Percentiles rank a stretch among this genome's conserved stretches.
Conservation (phyloP, 1,284 basidiomycete genomes). For the Cryptococcus sp. region DNA sequence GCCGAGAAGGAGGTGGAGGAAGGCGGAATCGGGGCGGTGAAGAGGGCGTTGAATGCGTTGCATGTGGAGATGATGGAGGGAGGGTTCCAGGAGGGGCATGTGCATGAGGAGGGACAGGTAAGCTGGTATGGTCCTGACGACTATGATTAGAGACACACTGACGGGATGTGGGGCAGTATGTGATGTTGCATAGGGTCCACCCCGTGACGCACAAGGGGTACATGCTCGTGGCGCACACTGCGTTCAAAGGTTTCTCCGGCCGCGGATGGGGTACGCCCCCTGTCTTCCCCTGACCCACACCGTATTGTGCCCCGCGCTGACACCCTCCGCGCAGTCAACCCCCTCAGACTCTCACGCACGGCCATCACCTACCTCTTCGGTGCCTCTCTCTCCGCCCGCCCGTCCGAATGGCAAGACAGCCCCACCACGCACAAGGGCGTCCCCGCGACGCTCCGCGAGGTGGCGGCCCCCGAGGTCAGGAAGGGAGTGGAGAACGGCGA, state of each 20-base stretch:
- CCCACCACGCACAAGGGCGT: constrained; percentile 65
- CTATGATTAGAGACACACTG: background rate
- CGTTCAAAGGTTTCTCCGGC: constrained; percentile 77
- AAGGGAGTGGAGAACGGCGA: constrained; percentile 62
- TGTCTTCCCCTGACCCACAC: constrained; percentile 19
- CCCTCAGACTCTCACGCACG: constrained; percentile 75
- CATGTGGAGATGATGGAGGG: constrained; percentile 84
- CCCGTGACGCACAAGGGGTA: constrained; percentile 88
- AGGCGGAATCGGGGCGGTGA: constrained; percentile 66
- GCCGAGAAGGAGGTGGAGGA: constrained; percentile 52
- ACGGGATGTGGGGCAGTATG: constrained; percentile 63
- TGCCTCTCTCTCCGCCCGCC: constrained; percentile 65
- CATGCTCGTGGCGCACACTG: constrained; percentile 82
- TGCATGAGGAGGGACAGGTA: constrained; percentile 90
- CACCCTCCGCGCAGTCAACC: constrained; percentile 59
- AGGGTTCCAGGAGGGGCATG: constrained; percentile 82
- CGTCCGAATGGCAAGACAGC: constrained; percentile 61
- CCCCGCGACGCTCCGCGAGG: constrained; percentile 64
- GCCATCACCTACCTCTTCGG: constrained; percentile 76
- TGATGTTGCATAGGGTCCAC: constrained; percentile 83
- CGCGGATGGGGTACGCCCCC: constrained; percentile 64
- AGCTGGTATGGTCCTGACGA: constrained; percentile 39
- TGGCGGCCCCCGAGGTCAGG: constrained; percentile 53
- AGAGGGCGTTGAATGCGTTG: constrained; percentile 77
- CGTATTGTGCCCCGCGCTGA: constrained; percentile 11